Evolutionary conservation across 208 protist genomes (phyloP).

Genomic region (Acanthamoeba culbertsoni): DNA sequence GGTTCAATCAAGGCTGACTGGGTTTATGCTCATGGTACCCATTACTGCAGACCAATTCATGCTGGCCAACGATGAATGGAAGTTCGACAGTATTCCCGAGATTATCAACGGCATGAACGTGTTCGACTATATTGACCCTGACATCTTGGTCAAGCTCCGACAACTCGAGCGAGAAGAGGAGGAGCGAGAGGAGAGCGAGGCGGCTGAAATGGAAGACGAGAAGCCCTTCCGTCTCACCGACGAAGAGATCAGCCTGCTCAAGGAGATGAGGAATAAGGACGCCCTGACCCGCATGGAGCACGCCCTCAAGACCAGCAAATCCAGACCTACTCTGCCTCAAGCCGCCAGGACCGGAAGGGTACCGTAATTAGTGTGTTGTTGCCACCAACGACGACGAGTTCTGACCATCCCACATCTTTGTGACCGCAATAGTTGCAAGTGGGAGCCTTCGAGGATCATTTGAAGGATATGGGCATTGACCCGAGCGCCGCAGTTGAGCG

Average conservation of each 20-base stretch:
- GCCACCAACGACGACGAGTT: too few species aligned
- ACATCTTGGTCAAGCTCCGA: constrained; percentile 91
- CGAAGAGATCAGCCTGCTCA: constrained; percentile 6
- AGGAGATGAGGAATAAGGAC: constrained; percentile 43
- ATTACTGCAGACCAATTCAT: constrained; percentile 73
- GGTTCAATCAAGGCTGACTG: too few species aligned
- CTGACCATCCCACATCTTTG: neutral
- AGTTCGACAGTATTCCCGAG: constrained; percentile 98
- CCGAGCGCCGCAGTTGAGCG: neutral
- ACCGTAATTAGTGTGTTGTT: too few species aligned
- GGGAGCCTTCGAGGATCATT: constrained; percentile 54
- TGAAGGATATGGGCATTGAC: constrained; percentile 60
- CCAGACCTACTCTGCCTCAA: neutral
- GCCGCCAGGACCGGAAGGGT: neutral
- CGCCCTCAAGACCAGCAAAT: constrained; percentile 28
- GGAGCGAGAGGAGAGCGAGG: constrained; percentile 65
- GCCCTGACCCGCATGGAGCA: constrained; percentile 21
- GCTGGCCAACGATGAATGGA: constrained; percentile 95
- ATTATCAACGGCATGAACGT: constrained; percentile 99
- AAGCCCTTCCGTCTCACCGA: constrained; percentile 16
- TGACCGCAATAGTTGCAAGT: neutral
- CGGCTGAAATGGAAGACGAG: constrained; percentile 55
- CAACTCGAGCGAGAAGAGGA: constrained; percentile 93
- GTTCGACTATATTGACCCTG: constrained; percentile 98
- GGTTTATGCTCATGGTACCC: too few species aligned